Evolutionary conservation across 139 green algal species (phyloP), one percentile per base, ranked within the genome.

Genomic region (Picochlorum sp.): DNA sequence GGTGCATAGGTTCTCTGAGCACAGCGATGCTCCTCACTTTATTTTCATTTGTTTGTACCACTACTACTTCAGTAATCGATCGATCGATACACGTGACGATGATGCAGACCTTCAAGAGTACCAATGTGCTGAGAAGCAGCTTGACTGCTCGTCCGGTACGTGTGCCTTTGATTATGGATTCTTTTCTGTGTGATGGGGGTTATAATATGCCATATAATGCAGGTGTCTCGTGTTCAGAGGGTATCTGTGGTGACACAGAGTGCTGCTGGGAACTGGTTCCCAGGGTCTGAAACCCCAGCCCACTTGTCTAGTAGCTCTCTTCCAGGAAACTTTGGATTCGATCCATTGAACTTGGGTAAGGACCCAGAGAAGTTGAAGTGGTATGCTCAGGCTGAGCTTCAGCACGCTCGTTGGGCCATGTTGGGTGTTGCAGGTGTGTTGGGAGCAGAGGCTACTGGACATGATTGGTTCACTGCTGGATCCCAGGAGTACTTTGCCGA

Each of bases 261-360:
- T 49, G 66, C 57, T 41, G 52, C 57, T 16, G 75, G 77, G 60
- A 86, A 85, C 77, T 87, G 84, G 82, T 69, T 87, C 26, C 84
- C 84, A 57, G 84, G 86, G 57, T 67, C 65, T 13, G 77, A 84
- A 55, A 79, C 74, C 49, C 87, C 87, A 28, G 68, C 55, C 2
- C 89, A 86, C 71, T 75, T 76, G 54, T 94, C 28, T 76, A 88
- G 15, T 55, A 82, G 62, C 65, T 80, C 23, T 72, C 79, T 57
- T 78, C 64, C 73, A 69, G 57, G 56, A 37, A 69, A 83, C 77
- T 78, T 62, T 61, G 77, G 79, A 31, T 84, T 82, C 57, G 78
- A 85, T 67, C 78, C 78, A 37, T 65, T 84, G 45, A 52, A 60
- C 49, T 63, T 83, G 34, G 72, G 56, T n/a, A 67, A 66, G 54